A percentile compares a stretch with the other conserved stretches of the same genome.
Conservation (phyloP, 2,329 filamentous ascomycete species). For the Colletotrichum melonis region DNA sequence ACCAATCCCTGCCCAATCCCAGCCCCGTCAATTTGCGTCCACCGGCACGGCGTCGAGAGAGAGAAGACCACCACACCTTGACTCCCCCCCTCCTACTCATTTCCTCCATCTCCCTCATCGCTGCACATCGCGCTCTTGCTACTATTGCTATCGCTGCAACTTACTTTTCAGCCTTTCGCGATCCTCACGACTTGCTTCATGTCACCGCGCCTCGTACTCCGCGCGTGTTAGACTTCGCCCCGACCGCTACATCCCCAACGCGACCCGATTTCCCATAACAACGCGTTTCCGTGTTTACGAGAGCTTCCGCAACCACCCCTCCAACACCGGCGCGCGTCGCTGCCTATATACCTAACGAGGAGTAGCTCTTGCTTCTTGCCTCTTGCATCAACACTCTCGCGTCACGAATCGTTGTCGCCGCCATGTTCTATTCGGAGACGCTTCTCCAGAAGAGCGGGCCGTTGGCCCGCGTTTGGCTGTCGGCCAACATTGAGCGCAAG, state of each 20-base stretch:
- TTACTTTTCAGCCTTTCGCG: conserved; percentile 26
- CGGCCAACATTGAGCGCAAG: conserved; percentile 98
- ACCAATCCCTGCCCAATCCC: conserved; percentile 35
- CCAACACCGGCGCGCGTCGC: conserved; percentile 34
- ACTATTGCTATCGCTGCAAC: conserved; percentile 32
- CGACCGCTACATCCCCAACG: conserved; percentile 33
- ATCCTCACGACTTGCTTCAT: conserved; percentile 32
- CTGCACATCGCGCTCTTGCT: conserved; percentile 34
- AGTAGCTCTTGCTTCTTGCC: conserved; percentile 22
- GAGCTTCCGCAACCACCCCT: conserved; percentile 23
- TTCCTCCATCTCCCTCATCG: conserved; percentile 35
- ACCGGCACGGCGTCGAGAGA: conserved; percentile 29
- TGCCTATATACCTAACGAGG: conserved; percentile 22
- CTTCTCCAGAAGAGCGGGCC: conserved; percentile 97
- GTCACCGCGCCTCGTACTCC: conserved; percentile 27
- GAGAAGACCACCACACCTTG: conserved; percentile 35
- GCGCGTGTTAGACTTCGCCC: conserved; percentile 30
- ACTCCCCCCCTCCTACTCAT: conserved; percentile 35
- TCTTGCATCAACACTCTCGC: neutral
- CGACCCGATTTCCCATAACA: conserved; percentile 34
- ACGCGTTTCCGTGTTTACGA: conserved; percentile 42
- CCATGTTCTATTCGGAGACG: conserved; percentile 98
- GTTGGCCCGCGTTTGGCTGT: conserved; percentile 96
- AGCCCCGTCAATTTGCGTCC: conserved; percentile 38
- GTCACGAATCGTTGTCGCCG: conserved; percentile 42